Base-by-base conservation (phyloP, 2,329 filamentous ascomycete genomes). In the Sporothrix protearum region DNA sequence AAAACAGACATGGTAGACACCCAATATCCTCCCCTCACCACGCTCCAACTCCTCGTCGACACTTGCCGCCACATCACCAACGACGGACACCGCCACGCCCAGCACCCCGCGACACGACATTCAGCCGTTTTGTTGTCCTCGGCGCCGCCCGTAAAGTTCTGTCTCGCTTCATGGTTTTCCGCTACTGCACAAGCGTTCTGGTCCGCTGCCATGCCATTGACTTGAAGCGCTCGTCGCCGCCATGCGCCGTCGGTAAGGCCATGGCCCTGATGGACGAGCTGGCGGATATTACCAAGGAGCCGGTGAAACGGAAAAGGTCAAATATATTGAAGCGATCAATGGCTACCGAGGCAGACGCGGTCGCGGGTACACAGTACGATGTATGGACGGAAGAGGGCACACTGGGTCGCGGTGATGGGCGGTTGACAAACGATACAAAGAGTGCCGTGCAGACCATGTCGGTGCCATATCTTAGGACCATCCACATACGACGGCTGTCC, bases 91-190 rank as follows among this genome's bases (percentile, higher is more conserved):
- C 6, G 16, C 45, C 10, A 36, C 49, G 7, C 16, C 59, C 79
- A 19, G 76, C 78, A 12, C 78, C 80, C 16, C 81, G 81, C 69
- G 81, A 84, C 25, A 68, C 68, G 7, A 45, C 61, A 1, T 83
- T 84, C 73, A 84, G 82, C 72, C 84, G 81, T 69, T 80, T 82
- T 22, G 82, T 81, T 2, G 83, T 83, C 69, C 77, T 79, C 12
- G 80, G 78, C 42, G 79, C 80, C 4, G 76, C 75, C 14, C 78
- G 81, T 3, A 81, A 82, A 74, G 76, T 82, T 0, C 67, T 83
- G 2, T 72, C 73, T 7, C 79, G 79, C n/a, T 81, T 80, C 67
- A 75, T 80, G 70, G 71, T 76, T 3, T 76, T 77, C 53, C 79
- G 79, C 3, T 75, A 70, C 39, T 78, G 79, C 74, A 77, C 79